phyloP scores from a whole-genome alignment of 345 rosid genomes.

The Bruguiera gymnorhiza region DNA sequence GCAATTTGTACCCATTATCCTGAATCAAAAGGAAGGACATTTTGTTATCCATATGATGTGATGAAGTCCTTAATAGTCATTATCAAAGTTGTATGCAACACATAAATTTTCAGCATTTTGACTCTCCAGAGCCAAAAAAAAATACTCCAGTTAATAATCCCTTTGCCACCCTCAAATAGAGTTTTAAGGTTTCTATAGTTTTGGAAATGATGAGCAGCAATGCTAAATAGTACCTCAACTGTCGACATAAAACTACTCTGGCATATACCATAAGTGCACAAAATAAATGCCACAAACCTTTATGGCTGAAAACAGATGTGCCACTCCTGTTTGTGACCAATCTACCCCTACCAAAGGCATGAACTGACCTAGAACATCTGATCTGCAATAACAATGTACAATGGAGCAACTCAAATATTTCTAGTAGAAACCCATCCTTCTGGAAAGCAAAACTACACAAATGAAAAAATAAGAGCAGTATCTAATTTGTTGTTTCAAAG shows the following conservation, averaged over 20 bases:
- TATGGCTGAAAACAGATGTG: slow-evolving; percentile 84
- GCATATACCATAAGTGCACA: background rate
- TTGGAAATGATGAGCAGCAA: background rate
- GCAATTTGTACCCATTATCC: slow-evolving; percentile 96
- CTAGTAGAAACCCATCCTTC: slow-evolving; percentile 6
- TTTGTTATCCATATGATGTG: background rate
- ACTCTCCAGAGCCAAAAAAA: background rate
- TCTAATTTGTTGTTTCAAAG: background rate
- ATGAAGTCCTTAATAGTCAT: slow-evolving; percentile 1
- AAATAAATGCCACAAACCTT: slow-evolving; percentile 54
- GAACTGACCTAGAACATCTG: slow-evolving; percentile 96
- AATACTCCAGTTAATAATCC: background rate
- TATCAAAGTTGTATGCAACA: background rate
- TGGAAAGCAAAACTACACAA: background rate
- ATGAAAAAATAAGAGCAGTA: slow-evolving; percentile 3
- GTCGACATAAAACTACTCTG: background rate
- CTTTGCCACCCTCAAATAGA: background rate
- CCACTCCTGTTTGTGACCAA: slow-evolving; percentile 95
- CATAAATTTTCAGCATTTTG: slow-evolving; percentile 3
- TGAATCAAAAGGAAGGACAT: slow-evolving; percentile 29
- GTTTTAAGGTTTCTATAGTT: too few relatives aligned
- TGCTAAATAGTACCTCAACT: background rate
- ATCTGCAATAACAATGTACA: slow-evolving; percentile 46
- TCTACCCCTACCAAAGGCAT: slow-evolving; percentile 96
- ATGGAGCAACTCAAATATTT: slow-evolving; percentile 16